Percentiles rank a stretch among this genome's conserved stretches.
Evolutionary conservation across 2,329 filamentous ascomycete genomes (phyloP).

Genomic region (Phaeoacremonium minimum): DNA sequence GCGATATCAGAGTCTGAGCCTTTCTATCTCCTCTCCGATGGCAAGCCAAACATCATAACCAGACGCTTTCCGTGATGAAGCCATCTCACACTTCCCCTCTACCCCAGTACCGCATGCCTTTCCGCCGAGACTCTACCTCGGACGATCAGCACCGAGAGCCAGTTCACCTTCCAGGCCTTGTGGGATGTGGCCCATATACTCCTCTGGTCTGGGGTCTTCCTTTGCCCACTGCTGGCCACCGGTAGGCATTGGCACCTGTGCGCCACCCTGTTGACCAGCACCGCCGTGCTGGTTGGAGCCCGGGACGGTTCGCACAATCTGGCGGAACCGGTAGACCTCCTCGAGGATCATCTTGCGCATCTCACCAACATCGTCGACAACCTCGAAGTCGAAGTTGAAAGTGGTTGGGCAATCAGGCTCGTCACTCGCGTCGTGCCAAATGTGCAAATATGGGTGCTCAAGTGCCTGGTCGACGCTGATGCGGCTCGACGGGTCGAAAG

Average conservation of each 20-base stretch:
- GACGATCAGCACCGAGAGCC: slow-evolving; percentile 53
- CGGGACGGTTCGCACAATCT: slow-evolving; percentile 49
- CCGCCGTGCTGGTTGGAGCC: slow-evolving; percentile 24
- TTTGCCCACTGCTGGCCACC: slow-evolving; percentile 51
- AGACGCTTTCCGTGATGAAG: too few relatives aligned
- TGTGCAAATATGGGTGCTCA: slow-evolving; percentile 92
- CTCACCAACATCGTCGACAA: slow-evolving; percentile 89
- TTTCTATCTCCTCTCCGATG: too few relatives aligned
- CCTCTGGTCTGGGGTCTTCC: slow-evolving; percentile 57
- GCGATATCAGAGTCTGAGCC: too few relatives aligned
- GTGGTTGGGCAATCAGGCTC: slow-evolving; percentile 90
- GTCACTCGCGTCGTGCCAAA: slow-evolving; percentile 97
- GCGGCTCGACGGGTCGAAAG: slow-evolving; percentile 90
- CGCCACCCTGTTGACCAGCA: slow-evolving; percentile 21
- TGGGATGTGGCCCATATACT: slow-evolving; percentile 42
- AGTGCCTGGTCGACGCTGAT: slow-evolving; percentile 94
- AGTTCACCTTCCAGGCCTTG: slow-evolving; percentile 56
- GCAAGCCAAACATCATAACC: too few relatives aligned
- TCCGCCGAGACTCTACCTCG: slow-evolving; percentile 16
- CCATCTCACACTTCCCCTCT: too few relatives aligned
- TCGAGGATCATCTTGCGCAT: slow-evolving; percentile 97
- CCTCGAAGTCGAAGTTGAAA: slow-evolving; percentile 98
- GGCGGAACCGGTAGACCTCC: slow-evolving; percentile 86
- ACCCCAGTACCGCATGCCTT: too few relatives aligned
- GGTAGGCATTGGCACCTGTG: slow-evolving; percentile 49